Conservation (phyloP, 2,329 filamentous ascomycete species). For the Cladosporium sp. region DNA sequence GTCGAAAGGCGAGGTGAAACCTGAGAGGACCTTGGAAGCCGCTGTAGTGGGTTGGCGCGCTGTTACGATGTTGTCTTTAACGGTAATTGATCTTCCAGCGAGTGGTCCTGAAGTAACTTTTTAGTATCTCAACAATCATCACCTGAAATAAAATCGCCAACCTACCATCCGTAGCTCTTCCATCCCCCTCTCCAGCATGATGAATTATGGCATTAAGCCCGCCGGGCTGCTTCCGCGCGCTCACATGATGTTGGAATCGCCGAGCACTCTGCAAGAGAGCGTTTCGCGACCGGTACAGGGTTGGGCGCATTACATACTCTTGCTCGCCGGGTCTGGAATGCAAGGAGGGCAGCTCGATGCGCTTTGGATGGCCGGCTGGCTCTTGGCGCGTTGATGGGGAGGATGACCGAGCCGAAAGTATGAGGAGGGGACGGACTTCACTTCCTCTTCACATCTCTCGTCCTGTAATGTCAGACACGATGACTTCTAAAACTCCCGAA, state of each 20-base stretch:
- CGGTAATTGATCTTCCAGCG: slow-evolving; percentile 36
- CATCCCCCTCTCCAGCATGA: not conserved
- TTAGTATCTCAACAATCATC: not conserved
- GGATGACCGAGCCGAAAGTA: not conserved
- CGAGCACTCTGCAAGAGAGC: slow-evolving; percentile 1
- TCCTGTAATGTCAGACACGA: too few relatives aligned
- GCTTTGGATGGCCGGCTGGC: not conserved
- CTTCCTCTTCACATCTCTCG: too few relatives aligned
- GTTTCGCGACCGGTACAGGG: slow-evolving; percentile 6
- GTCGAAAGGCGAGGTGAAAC: slow-evolving; percentile 70
- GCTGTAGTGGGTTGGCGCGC: slow-evolving; percentile 63
- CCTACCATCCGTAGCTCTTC: not conserved
- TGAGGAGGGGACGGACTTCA: too few relatives aligned
- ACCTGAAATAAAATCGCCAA: not conserved
- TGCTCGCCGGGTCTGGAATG: not conserved
- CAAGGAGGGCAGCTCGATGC: not conserved
- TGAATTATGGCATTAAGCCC: slow-evolving; percentile 4
- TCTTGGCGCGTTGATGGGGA: not conserved
- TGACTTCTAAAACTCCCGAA: too few relatives aligned
- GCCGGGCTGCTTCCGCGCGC: not conserved
- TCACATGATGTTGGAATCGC: slow-evolving; percentile 11
- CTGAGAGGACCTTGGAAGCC: slow-evolving; percentile 65
- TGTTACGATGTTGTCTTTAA: slow-evolving; percentile 51
- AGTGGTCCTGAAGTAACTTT: slow-evolving; percentile 2
- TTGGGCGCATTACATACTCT: slow-evolving; percentile 12